Conservation (phyloP, 2,329 filamentous ascomycete genomes). For the Nigrospora osmanthi region DNA sequence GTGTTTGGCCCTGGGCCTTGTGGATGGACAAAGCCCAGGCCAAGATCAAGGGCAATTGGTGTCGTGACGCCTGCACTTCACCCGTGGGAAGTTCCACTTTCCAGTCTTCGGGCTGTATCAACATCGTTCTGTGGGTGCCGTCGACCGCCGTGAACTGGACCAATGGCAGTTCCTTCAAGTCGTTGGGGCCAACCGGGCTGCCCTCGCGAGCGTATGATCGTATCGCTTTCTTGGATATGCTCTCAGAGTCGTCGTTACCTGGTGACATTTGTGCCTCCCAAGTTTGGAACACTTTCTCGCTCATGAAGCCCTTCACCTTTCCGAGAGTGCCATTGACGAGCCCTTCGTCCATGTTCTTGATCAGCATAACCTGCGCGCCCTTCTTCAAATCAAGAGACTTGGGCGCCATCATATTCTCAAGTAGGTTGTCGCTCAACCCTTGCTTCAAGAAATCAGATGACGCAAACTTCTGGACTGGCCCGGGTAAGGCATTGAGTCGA, state of each 20-base stretch:
- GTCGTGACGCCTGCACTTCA: slow-evolving; percentile 81
- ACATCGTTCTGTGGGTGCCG: slow-evolving; percentile 65
- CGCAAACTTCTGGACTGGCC: slow-evolving; percentile 60
- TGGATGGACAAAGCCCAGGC: slow-evolving; percentile 97
- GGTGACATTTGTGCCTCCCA: slow-evolving; percentile 17
- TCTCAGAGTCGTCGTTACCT: slow-evolving; percentile 18
- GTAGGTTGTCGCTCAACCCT: slow-evolving; percentile 63
- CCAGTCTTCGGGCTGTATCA: slow-evolving; percentile 86
- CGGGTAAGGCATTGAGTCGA: slow-evolving; percentile 65
- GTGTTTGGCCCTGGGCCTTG: slow-evolving; percentile 92
- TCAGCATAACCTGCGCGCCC: slow-evolving; percentile 97
- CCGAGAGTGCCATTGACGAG: slow-evolving; percentile 93
- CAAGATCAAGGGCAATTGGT: slow-evolving; percentile 79
- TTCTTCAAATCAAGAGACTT: slow-evolving; percentile 74
- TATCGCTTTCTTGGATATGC: slow-evolving; percentile 45
- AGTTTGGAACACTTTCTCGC: slow-evolving; percentile 29
- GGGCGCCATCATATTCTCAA: slow-evolving; percentile 91
- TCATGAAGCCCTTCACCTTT: slow-evolving; percentile 73
- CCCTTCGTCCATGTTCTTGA: slow-evolving; percentile 94
- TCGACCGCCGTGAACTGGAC: slow-evolving; percentile 79
- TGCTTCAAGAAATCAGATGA: slow-evolving; percentile 71
- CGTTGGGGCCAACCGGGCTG: slow-evolving; percentile 28
- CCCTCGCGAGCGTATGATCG: slow-evolving; percentile 37
- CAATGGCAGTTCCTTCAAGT: slow-evolving; percentile 63
- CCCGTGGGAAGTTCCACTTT: slow-evolving; percentile 96